Percentiles rank a stretch among this genome's conserved stretches.
phyloP scores from a whole-genome alignment of 1,284 basidiomycete species.

The Coriolopsis trogii region DNA sequence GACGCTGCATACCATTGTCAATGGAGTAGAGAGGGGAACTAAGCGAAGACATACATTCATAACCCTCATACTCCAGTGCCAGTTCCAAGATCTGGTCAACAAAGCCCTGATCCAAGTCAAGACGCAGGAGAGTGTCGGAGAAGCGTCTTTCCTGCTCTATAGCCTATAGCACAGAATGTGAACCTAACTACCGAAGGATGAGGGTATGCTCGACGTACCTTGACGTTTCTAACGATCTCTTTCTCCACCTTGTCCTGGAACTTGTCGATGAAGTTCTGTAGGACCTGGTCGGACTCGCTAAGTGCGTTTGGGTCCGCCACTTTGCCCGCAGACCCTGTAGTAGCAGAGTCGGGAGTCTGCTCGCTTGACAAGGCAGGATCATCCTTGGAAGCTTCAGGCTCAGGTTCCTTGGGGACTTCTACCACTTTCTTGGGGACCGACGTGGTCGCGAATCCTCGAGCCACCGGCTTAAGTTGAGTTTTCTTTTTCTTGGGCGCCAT shows the following conservation, averaged over 20 bases:
- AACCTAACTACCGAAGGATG: not conserved
- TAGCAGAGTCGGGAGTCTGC: not conserved
- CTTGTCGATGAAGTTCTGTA: conserved; percentile 77
- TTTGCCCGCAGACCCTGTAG: not conserved
- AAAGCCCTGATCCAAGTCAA: conserved; percentile 67
- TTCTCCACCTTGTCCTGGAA: conserved; percentile 90
- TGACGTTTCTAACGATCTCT: conserved; percentile 75
- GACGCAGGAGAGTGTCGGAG: conserved; percentile 63
- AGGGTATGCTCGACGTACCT: conserved; percentile 49
- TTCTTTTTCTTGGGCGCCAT: conserved; percentile 89
- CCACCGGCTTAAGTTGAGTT: conserved; percentile 76
- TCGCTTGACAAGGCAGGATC: conserved; percentile 1
- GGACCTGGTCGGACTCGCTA: conserved; percentile 42
- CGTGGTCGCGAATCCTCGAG: conserved; percentile 83
- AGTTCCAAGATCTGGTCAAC: conserved; percentile 65
- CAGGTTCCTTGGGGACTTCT: conserved; percentile 32
- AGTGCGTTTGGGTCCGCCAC: conserved; percentile 3
- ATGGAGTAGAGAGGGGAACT: not conserved
- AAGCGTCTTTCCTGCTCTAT: conserved; percentile 86
- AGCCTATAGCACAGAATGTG: conserved; percentile 46
- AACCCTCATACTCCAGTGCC: conserved; percentile 39
- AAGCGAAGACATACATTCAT: conserved; percentile 38
- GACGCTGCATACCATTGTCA: conserved; percentile 32
- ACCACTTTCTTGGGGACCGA: conserved; percentile 84
- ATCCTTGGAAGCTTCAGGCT: conserved; percentile 10